phyloP scores from a whole-genome alignment of 495 filamentous ascomycete genomes.

The Aspergillus coremiiformis region DNA sequence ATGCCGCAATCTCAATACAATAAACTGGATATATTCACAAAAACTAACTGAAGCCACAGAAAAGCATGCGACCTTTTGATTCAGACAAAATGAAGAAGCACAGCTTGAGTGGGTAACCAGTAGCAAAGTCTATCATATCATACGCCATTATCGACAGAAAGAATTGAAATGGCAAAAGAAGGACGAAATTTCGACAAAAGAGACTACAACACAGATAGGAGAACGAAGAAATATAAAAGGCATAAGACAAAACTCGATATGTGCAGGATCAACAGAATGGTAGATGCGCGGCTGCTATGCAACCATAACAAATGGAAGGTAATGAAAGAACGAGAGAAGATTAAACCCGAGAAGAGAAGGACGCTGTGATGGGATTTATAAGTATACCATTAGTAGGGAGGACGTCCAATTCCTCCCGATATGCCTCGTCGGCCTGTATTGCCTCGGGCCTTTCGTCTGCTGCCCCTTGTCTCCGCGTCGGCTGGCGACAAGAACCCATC shows the following conservation, averaged over 20 bases:
- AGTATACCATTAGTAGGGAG: constrained; percentile 31
- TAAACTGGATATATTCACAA: background rate
- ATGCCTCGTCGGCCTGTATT: constrained; percentile 19
- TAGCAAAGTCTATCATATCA: background rate
- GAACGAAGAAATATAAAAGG: background rate
- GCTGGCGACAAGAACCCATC: constrained; percentile 32
- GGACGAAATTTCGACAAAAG: background rate
- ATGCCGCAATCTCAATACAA: background rate
- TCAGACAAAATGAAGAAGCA: constrained; percentile 4
- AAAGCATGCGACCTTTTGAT: background rate
- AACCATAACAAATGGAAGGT: constrained; percentile 11
- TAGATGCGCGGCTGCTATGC: background rate
- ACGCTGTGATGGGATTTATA: background rate
- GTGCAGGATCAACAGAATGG: constrained; percentile 9
- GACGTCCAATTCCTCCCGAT: constrained; percentile 33
- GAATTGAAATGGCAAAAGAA: background rate
- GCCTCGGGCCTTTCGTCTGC: constrained; percentile 8
- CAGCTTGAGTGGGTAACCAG: background rate
- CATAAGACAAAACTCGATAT: constrained; percentile 1
- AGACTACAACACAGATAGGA: background rate
- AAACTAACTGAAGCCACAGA: background rate
- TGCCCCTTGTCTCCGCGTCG: constrained; percentile 4
- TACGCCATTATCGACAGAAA: background rate
- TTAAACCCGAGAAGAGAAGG: background rate
- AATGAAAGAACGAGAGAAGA: background rate